Evolutionary conservation across 805 yeast species (phyloP), one percentile per base, ranked within the genome.

Genomic region (Yamadazyma takamatsuzukensis): DNA sequence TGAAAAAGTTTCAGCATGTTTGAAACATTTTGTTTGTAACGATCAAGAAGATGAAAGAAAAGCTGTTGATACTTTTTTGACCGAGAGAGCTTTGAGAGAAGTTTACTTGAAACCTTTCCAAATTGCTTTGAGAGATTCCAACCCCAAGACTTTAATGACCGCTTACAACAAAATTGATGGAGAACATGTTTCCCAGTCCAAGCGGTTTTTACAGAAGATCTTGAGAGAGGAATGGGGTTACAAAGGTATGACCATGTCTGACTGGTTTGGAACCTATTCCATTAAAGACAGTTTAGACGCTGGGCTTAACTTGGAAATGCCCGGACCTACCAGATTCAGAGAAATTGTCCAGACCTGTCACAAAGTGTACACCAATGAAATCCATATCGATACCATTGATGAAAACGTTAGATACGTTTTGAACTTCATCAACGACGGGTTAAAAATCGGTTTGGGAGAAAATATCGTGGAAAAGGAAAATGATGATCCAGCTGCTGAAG

Each of bases 241-340:
- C 56, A 59, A 70, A 6, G 84, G 84, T 27, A 51, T 70, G 23
- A 50, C 69, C 21, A 75, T 79, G 77, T 71, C 79, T 18, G 85
- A 78, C 54, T 78, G 84, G 84, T 71, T 48, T 48, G 85, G 84
- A 16, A 64, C 68, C 7, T 76, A 72, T 50, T 63, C 78, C 11
- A 56, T 58, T 22, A 61, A 59, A 26, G 68, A 63, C 26, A 45
- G 79, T 10, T 49, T 78, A 29, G 63, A 68, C 25, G 74, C 74
- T 21, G 83, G 84, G 6, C 56, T 79, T 34, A 80, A 77, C 48
- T 57, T 79, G 44, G 85, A 79, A 52, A 76, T 76, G 81, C 85
- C 85, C 1, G 85, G 84, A 22, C 74, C 77, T 13, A 57, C 77
- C 3, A 53, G 68, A 28, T 67, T 65, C 51, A 51, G 78, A 57